Evolutionary conservation across 2,329 filamentous ascomycete species (phyloP), one percentile per base, ranked within the genome.

Genomic region (Diaporthe velutina): DNA sequence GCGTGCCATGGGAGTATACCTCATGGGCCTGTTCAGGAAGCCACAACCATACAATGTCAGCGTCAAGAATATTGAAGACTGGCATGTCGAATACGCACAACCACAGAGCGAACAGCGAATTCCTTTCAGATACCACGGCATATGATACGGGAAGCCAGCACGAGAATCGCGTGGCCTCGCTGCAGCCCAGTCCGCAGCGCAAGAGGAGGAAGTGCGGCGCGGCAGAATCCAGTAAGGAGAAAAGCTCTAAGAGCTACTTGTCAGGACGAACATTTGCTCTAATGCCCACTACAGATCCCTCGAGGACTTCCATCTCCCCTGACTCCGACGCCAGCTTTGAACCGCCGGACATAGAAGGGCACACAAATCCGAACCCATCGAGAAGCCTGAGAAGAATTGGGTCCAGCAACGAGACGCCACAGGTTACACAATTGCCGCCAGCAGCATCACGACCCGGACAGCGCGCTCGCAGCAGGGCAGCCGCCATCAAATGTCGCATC

Each of bases 401-500:
- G 17, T 17, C 57, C 38, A 38, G n/a, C 12, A 2, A n/a, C n/a
- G 35, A 28, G 7, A 28, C 15, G 15, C 38, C 12, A 5, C 38
- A 13, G 10, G 6, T 17, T 4, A 28, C 3, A 45, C 58, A 19
- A 45, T 19, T n/a, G n/a, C 38, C 13, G 15, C n/a, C 35, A 30
- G 38, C 13, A 19, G 5, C 33, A 40, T 4, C 35, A 38, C n/a
- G 19, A 15, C 28, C 38, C 22, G n/a, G 45, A 2, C 78, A 77
- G 58, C 78, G 76, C 22, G 77, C 74, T 48, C 77, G 79, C n/a
- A 82, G 82, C 76, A 80, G 81, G 1, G 70, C 74, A 3, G 81
- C 81, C 0, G 81, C 81, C 0, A 79, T 76, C 38, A 79, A 79
- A 42, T 82, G 79, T 76, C 79, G 82, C 10, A 79, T 78, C 33